Evolutionary conservation across 768 basidiomycete genomes (phyloP).

Genomic region (Exidia glandulosa): DNA sequence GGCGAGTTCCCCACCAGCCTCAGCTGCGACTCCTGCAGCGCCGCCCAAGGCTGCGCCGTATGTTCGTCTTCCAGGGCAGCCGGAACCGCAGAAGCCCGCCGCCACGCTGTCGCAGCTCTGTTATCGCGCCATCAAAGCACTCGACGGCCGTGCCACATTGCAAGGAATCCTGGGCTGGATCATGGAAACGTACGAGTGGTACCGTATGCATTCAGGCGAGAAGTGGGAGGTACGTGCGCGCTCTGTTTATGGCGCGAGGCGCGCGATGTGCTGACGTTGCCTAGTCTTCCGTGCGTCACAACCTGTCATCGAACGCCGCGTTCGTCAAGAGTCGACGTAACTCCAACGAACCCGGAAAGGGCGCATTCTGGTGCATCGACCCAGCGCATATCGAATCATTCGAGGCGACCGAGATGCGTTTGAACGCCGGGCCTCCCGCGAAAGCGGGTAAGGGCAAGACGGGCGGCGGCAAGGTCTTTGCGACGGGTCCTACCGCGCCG

Average conservation of each 20-base stretch:
- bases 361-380: constrained; percentile 89
- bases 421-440: background rate
- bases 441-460: background rate
- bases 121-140: constrained; percentile 73
- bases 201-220: constrained; percentile 65
- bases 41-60: constrained; percentile 26
- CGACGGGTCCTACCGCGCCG: too few relatives aligned
- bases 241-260: background rate
- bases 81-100: constrained; percentile 67
- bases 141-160: constrained; percentile 77
- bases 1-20: constrained; percentile 14
- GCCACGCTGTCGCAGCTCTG: constrained; percentile 89
- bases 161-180: constrained; percentile 93
- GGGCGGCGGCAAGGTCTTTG: background rate
- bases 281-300: constrained; percentile 88
- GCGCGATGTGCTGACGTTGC: constrained; percentile 8
- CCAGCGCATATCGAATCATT: constrained; percentile 55
- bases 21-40: constrained; percentile 15
- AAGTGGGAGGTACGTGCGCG: constrained; percentile 75
- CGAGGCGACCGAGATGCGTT: constrained; percentile 51
- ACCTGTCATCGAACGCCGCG: constrained; percentile 82
- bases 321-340: constrained; percentile 86
- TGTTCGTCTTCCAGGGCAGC: constrained; percentile 31
- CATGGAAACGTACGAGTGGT: constrained; percentile 80
- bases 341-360: constrained; percentile 79